Percentiles rank a stretch among this genome's conserved stretches.
These are phyloP conservation scores for Phlebopus sp. DNA, from an alignment of 1,284 basidiomycete genomes.

Conservation along the genomic window DNA sequence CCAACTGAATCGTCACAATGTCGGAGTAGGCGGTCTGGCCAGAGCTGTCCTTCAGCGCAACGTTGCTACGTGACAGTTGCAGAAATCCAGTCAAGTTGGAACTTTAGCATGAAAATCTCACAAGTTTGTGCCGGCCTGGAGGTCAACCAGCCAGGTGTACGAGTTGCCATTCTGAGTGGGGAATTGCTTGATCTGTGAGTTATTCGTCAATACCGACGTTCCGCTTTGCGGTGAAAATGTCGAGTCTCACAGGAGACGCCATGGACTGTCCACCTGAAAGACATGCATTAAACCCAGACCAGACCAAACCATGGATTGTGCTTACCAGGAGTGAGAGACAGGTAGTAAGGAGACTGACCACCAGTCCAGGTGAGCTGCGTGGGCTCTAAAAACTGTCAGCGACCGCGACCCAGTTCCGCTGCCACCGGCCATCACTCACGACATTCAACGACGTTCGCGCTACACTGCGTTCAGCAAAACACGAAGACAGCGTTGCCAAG, in stretches of 20 bases:
- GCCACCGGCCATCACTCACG: conserved; percentile 38
- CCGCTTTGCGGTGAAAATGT: background rate
- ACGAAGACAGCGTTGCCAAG: conserved; percentile 12
- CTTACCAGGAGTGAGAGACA: conserved; percentile 65
- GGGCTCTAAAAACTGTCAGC: conserved; percentile 45
- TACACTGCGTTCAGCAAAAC: conserved; percentile 10
- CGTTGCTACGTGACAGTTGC: conserved; percentile 39
- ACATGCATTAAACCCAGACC: background rate
- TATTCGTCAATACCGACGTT: background rate
- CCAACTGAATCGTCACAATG: conserved; percentile 47
- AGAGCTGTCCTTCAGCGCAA: conserved; percentile 56
- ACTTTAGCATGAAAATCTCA: conserved; percentile 26
- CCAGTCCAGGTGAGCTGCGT: conserved; percentile 53
- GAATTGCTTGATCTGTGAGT: conserved; percentile 52
- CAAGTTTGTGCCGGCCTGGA: conserved; percentile 52
- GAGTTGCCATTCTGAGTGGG: conserved; percentile 42
- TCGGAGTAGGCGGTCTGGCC: conserved; percentile 58
- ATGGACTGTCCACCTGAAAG: conserved; percentile 51
- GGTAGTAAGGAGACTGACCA: conserved; percentile 60
- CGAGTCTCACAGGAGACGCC: conserved; percentile 48
- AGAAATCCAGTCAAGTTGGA: background rate
- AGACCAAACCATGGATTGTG: background rate
- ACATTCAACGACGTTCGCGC: conserved; percentile 48
- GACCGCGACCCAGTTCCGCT: background rate
- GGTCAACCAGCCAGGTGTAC: conserved; percentile 63